Evolutionary conservation across 1,284 basidiomycete genomes (phyloP).

Genomic region (Heterobasidion occidentale): DNA sequence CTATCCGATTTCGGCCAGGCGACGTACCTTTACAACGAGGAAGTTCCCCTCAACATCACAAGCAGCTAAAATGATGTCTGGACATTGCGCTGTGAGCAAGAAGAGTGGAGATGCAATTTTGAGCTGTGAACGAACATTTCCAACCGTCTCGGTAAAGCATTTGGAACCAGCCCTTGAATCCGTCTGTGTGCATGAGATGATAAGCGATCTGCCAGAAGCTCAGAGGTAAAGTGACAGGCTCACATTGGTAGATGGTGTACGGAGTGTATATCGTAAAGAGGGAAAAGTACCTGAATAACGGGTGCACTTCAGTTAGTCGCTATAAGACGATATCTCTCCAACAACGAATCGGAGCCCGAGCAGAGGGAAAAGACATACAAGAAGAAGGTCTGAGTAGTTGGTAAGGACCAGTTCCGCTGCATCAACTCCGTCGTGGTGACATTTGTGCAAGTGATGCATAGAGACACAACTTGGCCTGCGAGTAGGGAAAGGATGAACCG

Average conservation of each 20-base stretch:
- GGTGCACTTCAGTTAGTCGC: neutral
- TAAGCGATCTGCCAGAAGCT: neutral
- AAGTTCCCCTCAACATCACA: constrained; percentile 85
- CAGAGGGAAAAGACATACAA: constrained; percentile 39
- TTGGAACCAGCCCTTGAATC: constrained; percentile 69
- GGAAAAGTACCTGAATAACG: constrained; percentile 58
- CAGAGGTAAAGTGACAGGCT: constrained; percentile 14
- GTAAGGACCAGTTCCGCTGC: constrained; percentile 59
- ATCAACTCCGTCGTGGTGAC: constrained; percentile 76
- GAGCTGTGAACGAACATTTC: constrained; percentile 54
- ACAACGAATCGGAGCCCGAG: too few relatives aligned
- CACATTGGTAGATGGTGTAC: constrained; percentile 78
- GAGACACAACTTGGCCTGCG: constrained; percentile 74
- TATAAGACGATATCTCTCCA: too few relatives aligned
- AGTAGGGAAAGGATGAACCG: constrained; percentile 61
- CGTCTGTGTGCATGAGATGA: constrained; percentile 40
- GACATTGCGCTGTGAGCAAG: neutral
- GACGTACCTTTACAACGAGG: constrained; percentile 61
- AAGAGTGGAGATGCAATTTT: neutral
- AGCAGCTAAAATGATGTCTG: constrained; percentile 69
- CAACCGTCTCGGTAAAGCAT: constrained; percentile 71
- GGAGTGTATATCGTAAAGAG: constrained; percentile 73
- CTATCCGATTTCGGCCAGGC: neutral
- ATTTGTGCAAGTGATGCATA: constrained; percentile 83
- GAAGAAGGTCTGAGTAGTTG: constrained; percentile 79